Percentiles rank a stretch among this genome's conserved stretches.
phyloP scores from a whole-genome alignment of 805 yeast species.

The Starmerella powellii region DNA sequence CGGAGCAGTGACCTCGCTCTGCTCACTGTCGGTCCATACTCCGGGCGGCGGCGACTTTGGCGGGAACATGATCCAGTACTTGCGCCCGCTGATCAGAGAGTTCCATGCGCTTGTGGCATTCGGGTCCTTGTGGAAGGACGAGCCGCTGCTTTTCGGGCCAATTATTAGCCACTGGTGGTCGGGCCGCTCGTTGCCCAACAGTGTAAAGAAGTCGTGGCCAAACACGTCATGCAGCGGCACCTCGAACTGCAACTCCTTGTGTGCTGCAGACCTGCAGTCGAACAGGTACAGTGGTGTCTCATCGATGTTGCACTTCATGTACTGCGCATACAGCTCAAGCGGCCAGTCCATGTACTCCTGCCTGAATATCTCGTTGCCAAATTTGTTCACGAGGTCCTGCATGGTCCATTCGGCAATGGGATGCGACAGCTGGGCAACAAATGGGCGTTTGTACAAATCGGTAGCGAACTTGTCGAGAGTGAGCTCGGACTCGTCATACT shows the following conservation, averaged over 20 bases:
- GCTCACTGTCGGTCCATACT: constrained; percentile 59
- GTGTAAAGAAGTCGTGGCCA: constrained; percentile 46
- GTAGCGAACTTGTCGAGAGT: constrained; percentile 37
- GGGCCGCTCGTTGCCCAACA: constrained; percentile 49
- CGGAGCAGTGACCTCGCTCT: constrained; percentile 83
- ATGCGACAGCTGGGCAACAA: constrained; percentile 38
- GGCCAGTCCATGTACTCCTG: constrained; percentile 84
- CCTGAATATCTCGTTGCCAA: constrained; percentile 52
- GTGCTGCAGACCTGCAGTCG: constrained; percentile 67
- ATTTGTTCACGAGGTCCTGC: constrained; percentile 37
- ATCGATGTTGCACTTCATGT: constrained; percentile 51
- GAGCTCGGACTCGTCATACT: constrained; percentile 33
- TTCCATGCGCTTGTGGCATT: constrained; percentile 89
- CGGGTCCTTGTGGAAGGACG: constrained; percentile 89
- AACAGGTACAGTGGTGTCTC: constrained; percentile 79
- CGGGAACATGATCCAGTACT: constrained; percentile 83
- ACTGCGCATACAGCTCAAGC: constrained; percentile 46
- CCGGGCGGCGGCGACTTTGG: constrained; percentile 74
- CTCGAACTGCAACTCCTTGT: constrained; percentile 44
- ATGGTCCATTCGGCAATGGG: constrained; percentile 59
- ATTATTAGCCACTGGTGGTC: constrained; percentile 87
- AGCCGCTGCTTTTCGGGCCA: constrained; percentile 73
- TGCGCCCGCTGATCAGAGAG: constrained; percentile 57
- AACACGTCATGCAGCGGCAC: constrained; percentile 40
- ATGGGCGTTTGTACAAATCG: constrained; percentile 46